These are phyloP conservation scores for Chamaenerion angustifolium DNA, from an alignment of 345 rosid genomes.

Conservation along the genomic window DNA sequence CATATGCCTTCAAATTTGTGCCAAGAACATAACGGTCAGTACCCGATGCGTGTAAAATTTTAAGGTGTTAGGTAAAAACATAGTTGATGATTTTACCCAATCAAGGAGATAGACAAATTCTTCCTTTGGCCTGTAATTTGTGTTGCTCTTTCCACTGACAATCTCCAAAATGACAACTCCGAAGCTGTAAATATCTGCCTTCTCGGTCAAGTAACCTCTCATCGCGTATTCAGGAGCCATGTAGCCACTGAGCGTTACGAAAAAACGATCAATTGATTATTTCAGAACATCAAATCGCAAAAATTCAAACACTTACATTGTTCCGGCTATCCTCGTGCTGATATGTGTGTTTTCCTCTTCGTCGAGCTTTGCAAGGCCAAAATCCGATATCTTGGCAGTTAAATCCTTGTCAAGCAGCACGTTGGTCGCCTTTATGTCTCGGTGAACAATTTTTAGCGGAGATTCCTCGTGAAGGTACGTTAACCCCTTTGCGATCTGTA, in stretches of 20 bases:
- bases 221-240: constrained; percentile 99
- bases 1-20: neutral
- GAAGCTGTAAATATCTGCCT: constrained; percentile 85
- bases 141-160: constrained; percentile 89
- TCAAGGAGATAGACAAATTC: constrained; percentile 93
- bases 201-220: constrained; percentile 96
- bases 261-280: neutral
- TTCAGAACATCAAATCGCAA: neutral
- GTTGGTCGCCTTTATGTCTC: constrained; percentile 62
- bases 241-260: constrained; percentile 45
- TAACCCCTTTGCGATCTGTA: constrained; percentile 43
- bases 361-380: constrained; percentile 62
- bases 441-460: constrained; percentile 54
- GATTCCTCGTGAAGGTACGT: constrained; percentile 63
- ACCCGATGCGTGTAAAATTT: neutral
- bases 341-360: constrained; percentile 68
- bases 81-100: constrained; percentile 58
- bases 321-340: constrained; percentile 63
- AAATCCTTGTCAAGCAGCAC: constrained; percentile 52
- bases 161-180: constrained; percentile 73
- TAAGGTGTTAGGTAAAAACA: neutral
- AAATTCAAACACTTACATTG: constrained; percentile 25
- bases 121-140: constrained; percentile 88
- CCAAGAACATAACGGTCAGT: neutral
- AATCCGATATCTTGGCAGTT: constrained; percentile 58